A percentile compares a stretch with the other conserved stretches of the same genome.
Conservation (phyloP, 1,284 basidiomycete species). For the Heterobasidion occidentale region DNA sequence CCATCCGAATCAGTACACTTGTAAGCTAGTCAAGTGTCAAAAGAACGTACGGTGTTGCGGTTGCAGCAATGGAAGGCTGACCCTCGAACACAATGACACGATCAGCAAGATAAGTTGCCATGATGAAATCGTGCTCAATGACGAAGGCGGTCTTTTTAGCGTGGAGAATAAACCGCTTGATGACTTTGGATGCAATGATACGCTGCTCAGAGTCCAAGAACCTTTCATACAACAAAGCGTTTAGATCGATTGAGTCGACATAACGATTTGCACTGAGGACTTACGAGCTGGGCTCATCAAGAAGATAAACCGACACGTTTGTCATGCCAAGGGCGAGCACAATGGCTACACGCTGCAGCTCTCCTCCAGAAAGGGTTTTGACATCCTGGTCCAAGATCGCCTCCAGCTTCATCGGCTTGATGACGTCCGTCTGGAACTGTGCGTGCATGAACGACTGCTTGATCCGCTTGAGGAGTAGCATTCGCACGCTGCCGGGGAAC, state of each 20-base stretch:
- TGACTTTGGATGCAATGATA: conserved; percentile 94
- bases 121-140: conserved; percentile 98
- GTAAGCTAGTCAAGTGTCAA: conserved; percentile 16
- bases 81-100: conserved; percentile 96
- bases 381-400: conserved; percentile 94
- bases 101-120: conserved; percentile 95
- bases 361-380: conserved; percentile 93
- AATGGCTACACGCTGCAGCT: conserved; percentile 93
- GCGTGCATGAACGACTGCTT: conserved; percentile 93
- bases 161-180: conserved; percentile 93
- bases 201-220: conserved; percentile 98
- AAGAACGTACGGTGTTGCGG: conserved; percentile 70
- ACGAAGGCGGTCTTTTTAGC: conserved; percentile 96
- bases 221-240: conserved; percentile 27
- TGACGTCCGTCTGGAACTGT: conserved; percentile 93
- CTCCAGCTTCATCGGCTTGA: conserved; percentile 94
- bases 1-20: background rate
- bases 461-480: conserved; percentile 90
- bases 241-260: background rate
- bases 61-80: conserved; percentile 73
- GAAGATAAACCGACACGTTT: conserved; percentile 78
- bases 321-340: conserved; percentile 82
- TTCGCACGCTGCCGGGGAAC: conserved; percentile 89
- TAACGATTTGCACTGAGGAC: conserved; percentile 14
- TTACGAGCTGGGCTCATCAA: conserved; percentile 77